Percentiles rank a stretch among this genome's conserved stretches.
phyloP scores from a whole-genome alignment of 306 rosid species.

The Prunus davidiana region DNA sequence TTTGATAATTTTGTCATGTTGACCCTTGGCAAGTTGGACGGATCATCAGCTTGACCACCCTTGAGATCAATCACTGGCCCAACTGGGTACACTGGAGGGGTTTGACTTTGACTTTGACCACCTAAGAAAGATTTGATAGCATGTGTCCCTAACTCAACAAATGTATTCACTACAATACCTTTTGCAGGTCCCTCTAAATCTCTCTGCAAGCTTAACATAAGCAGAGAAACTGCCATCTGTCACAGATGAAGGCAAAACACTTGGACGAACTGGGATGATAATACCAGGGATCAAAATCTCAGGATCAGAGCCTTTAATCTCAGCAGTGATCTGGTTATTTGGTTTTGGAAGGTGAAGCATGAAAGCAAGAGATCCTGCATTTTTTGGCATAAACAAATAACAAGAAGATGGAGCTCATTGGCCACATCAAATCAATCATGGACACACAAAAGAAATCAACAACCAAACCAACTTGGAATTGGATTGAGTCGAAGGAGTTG shows the following conservation, averaged over 20 bases:
- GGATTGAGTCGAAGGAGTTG: conserved; percentile 4
- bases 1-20: conserved; percentile 37
- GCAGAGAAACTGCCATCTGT: conserved; percentile 45
- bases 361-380: conserved; percentile 37
- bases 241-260: conserved; percentile 36
- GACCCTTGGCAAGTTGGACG: conserved; percentile 30
- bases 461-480: conserved; percentile 27
- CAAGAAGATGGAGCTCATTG: conserved; percentile 41
- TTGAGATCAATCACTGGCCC: conserved; percentile 48
- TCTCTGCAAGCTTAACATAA: conserved; percentile 32
- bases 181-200: conserved; percentile 32
- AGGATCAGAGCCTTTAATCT: conserved; percentile 35
- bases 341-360: conserved; percentile 30
- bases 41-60: conserved; percentile 6
- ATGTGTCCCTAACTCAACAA: conserved; percentile 40
- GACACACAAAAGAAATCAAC: conserved; percentile 45
- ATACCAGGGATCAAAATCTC: conserved; percentile 38
- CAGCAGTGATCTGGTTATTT: conserved; percentile 14
- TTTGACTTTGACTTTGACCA: conserved; percentile 4
- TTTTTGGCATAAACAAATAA: conserved; percentile 44
- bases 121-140: conserved; percentile 26
- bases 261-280: conserved; percentile 28
- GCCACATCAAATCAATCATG: conserved; percentile 53
- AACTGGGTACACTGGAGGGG: conserved; percentile 52
- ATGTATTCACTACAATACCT: conserved; percentile 52